A percentile compares a stretch with the other conserved stretches of the same genome.
phyloP scores from a whole-genome alignment of 2,329 filamentous ascomycete species.

The Talaromyces rugulosus region DNA sequence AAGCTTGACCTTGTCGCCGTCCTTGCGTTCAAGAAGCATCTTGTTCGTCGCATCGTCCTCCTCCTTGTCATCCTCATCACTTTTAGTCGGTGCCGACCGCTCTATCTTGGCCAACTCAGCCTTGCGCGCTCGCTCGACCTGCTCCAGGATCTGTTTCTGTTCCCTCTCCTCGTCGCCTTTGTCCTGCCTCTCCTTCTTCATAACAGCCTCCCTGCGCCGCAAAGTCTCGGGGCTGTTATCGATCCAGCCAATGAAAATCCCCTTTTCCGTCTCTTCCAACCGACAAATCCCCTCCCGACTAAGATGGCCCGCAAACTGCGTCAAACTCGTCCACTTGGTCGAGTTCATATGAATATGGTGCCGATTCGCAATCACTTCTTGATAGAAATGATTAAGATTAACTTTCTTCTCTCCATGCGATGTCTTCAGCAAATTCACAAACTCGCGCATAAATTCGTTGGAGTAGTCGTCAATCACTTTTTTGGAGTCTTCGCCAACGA shows the following conservation, averaged over 20 bases:
- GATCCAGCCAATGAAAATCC: constrained; percentile 78
- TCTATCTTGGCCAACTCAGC: constrained; percentile 36
- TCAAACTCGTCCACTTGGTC: constrained; percentile 81
- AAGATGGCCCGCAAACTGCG: constrained; percentile 83
- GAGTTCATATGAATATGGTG: constrained; percentile 87
- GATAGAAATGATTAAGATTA: constrained; percentile 89
- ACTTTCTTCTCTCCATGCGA: constrained; percentile 88
- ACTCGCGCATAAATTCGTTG: constrained; percentile 75
- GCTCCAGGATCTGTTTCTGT: constrained; percentile 74
- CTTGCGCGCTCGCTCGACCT: constrained; percentile 71
- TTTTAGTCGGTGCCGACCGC: not conserved
- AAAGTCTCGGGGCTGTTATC: constrained; percentile 87
- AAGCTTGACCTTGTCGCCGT: constrained; percentile 72
- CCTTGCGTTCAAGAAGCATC: constrained; percentile 49
- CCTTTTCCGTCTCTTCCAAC: constrained; percentile 87
- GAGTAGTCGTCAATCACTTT: constrained; percentile 80
- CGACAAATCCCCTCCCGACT: constrained; percentile 82
- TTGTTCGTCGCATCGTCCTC: constrained; percentile 40
- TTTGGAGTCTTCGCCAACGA: constrained; percentile 81
- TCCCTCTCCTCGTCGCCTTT: constrained; percentile 88
- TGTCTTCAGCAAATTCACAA: constrained; percentile 71
- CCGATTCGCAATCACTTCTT: constrained; percentile 84
- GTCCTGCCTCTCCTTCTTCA: constrained; percentile 79
- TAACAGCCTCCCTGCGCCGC: constrained; percentile 71
- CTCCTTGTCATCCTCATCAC: constrained; percentile 46